These are phyloP conservation scores for Calycina herbarum DNA, from an alignment of 2,329 filamentous ascomycete genomes.

Conservation along the genomic window DNA sequence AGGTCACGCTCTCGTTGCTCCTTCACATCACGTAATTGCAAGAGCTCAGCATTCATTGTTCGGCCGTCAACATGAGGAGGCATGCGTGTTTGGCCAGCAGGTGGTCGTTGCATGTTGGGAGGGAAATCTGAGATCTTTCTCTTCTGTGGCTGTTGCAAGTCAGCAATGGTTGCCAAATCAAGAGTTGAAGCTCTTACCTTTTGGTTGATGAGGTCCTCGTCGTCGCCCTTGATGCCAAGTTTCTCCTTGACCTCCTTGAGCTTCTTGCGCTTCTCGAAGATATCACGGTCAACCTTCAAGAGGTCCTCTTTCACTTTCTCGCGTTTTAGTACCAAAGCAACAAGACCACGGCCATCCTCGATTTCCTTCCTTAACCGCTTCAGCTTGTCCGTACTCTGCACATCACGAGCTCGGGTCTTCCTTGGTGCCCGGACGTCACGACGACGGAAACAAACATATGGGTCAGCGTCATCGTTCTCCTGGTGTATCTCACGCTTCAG, in stretches of 20 bases:
- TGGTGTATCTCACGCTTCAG: constrained; percentile 94
- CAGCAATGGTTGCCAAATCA: constrained; percentile 27
- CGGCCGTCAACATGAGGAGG: constrained; percentile 70
- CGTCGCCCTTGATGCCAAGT: constrained; percentile 85
- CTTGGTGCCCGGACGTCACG: constrained; percentile 91
- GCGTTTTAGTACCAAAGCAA: constrained; percentile 75
- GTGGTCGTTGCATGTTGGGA: constrained; percentile 54
- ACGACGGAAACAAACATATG: constrained; percentile 96
- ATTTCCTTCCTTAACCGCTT: constrained; percentile 88
- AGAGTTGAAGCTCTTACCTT: constrained; percentile 63
- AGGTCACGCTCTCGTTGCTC: constrained; percentile 82
- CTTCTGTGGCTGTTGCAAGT: constrained; percentile 61
- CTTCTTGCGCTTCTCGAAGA: constrained; percentile 80
- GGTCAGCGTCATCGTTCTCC: constrained; percentile 93
- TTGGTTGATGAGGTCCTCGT: constrained; percentile 86
- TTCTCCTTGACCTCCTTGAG: constrained; percentile 88
- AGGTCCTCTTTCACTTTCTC: constrained; percentile 78
- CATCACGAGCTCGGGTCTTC: constrained; percentile 91
- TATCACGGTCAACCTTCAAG: constrained; percentile 69
- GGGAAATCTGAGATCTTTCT: constrained; percentile 62
- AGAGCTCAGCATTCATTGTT: constrained; percentile 74
- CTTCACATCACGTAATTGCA: constrained; percentile 72
- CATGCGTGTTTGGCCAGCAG: constrained; percentile 62
- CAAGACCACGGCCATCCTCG: constrained; percentile 81
- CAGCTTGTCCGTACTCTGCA: constrained; percentile 90